Conservation (phyloP, 1,284 basidiomycete genomes). For the Rugiboletus extremiorientalis region DNA sequence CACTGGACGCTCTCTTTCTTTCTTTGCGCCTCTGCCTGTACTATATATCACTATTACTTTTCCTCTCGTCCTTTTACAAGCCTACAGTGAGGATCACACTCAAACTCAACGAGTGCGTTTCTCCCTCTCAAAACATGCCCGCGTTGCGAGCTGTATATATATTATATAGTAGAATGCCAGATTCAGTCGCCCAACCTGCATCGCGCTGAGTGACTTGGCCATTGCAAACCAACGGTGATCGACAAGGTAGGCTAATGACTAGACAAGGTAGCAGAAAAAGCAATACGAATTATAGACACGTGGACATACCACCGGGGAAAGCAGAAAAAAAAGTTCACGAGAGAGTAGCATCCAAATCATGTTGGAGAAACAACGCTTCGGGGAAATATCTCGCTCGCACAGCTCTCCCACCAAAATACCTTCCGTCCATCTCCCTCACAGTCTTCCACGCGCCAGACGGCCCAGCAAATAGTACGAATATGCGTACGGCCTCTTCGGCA, state of each 20-base stretch:
- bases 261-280: neutral
- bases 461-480: conserved; percentile 86
- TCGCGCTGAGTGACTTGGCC: neutral
- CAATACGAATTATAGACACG: neutral
- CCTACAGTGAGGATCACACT: neutral
- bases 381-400: conserved; percentile 85
- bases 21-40: too few species aligned
- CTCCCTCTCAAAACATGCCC: neutral
- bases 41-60: too few species aligned
- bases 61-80: too few species aligned
- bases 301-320: neutral
- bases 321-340: conserved; percentile 6
- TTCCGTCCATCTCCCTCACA: conserved; percentile 85
- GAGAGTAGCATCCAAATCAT: conserved; percentile 45
- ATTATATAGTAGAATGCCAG: neutral
- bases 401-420: conserved; percentile 85
- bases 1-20: too few species aligned
- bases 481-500: conserved; percentile 70
- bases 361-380: conserved; percentile 56
- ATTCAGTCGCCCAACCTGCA: neutral
- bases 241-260: neutral
- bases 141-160: too few species aligned
- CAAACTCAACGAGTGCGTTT: neutral
- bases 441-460: conserved; percentile 94
- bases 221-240: neutral